Percentiles rank a stretch among this genome's conserved stretches.
phyloP scores from a whole-genome alignment of 2,329 filamentous ascomycete genomes.

The Acrocalymma vagum region DNA sequence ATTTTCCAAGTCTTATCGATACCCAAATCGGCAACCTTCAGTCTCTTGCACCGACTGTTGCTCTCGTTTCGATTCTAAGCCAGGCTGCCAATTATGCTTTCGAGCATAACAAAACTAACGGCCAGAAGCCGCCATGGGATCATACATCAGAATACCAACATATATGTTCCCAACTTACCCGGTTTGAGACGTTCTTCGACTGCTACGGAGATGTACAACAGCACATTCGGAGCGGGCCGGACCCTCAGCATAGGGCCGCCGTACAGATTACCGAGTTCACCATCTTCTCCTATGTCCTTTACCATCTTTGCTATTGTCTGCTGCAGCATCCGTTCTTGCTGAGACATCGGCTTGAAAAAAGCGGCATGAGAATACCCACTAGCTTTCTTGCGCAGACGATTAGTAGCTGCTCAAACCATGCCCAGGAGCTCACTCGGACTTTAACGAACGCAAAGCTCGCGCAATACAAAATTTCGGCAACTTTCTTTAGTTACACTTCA shows the following conservation, averaged over 20 bases:
- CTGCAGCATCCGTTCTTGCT: conserved; percentile 14
- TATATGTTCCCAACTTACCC: conserved; percentile 9
- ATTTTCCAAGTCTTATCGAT: not conserved
- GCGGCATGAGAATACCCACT: conserved; percentile 3
- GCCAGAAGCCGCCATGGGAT: conserved; percentile 12
- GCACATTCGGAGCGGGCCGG: not conserved
- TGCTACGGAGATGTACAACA: conserved; percentile 9
- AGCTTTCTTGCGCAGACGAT: conserved; percentile 4
- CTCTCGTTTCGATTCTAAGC: conserved; percentile 3
- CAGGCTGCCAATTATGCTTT: conserved; percentile 7
- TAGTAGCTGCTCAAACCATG: conserved; percentile 3
- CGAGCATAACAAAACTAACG: conserved; percentile 3
- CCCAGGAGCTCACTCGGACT: conserved; percentile 8
- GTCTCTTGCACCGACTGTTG: conserved; percentile 1
- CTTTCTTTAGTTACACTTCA: conserved; percentile 8
- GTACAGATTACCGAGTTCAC: conserved; percentile 5
- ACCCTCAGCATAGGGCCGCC: not conserved
- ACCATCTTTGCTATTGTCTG: conserved; percentile 11
- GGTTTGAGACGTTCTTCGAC: conserved; percentile 12
- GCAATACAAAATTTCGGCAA: conserved; percentile 6
- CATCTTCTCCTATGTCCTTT: conserved; percentile 11
- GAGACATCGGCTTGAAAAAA: conserved; percentile 8
- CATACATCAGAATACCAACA: conserved; percentile 13
- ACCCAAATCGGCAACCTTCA: conserved; percentile 2
- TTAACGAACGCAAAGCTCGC: conserved; percentile 7